phyloP scores from a whole-genome alignment of 2,329 filamentous ascomycete species.

The Fusarium bactridioides region DNA sequence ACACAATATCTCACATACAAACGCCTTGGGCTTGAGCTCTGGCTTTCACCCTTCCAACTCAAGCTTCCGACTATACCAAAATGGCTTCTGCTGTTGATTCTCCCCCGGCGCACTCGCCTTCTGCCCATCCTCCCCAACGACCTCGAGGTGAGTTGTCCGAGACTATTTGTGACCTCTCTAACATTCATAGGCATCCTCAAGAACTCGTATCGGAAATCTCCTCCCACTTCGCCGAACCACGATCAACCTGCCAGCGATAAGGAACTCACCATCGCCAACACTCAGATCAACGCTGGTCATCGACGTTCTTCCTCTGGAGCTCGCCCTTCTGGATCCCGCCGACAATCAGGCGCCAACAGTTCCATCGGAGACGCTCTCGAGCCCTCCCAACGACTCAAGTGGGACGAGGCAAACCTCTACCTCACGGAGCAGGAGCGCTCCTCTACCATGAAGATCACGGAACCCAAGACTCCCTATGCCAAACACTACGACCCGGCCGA shows the following conservation, averaged over 20 bases:
- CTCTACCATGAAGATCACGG: conserved; percentile 98
- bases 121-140: conserved; percentile 51
- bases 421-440: conserved; percentile 95
- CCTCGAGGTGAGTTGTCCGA: conserved; percentile 53
- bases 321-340: conserved; percentile 70
- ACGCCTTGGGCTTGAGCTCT: conserved; percentile 8
- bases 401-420: conserved; percentile 98
- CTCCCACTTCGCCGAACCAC: conserved; percentile 58
- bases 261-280: conserved; percentile 93
- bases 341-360: conserved; percentile 66
- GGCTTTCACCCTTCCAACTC: conserved; percentile 26
- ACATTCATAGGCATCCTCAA: conserved; percentile 82
- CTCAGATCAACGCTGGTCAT: conserved; percentile 89
- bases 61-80: conserved; percentile 34
- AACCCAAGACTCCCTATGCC: conserved; percentile 97
- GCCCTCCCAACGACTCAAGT: conserved; percentile 81
- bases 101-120: conserved; percentile 53
- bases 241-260: conserved; percentile 69
- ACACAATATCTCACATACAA: neutral
- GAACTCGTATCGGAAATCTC: conserved; percentile 76
- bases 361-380: conserved; percentile 54
- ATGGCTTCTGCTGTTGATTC: conserved; percentile 54
- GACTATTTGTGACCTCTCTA: neutral
- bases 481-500: conserved; percentile 90
- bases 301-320: conserved; percentile 80